These are phyloP conservation scores for Carex scoparia DNA, from an alignment of 176 grass and related monocot species.

Conservation along the genomic window DNA sequence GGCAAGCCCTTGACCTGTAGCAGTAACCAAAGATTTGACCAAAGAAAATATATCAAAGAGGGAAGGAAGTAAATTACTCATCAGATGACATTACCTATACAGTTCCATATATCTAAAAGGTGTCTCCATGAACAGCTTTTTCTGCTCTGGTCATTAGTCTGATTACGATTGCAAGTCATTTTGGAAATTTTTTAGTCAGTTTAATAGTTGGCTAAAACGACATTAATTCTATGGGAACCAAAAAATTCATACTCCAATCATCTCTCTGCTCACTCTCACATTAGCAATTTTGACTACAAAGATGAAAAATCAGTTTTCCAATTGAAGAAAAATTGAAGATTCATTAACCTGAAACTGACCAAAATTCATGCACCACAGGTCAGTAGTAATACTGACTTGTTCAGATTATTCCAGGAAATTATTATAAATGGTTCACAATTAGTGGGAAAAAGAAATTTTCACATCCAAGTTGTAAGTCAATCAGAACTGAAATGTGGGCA, in stretches of 20 bases:
- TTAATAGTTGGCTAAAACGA: neutral
- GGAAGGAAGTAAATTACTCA: neutral
- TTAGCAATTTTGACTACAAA: neutral
- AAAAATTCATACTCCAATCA: neutral
- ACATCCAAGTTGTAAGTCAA: neutral
- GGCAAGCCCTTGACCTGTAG: slow-evolving; percentile 69
- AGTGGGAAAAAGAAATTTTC: neutral
- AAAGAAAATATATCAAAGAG: neutral
- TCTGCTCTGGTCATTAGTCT: neutral
- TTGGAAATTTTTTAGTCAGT: neutral
- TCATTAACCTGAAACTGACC: neutral
- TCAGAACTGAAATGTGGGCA: neutral
- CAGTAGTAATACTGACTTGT: neutral
- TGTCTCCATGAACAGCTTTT: neutral
- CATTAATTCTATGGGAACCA: neutral
- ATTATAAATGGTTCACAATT: neutral
- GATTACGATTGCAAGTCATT: neutral
- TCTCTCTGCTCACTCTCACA: neutral
- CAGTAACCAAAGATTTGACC: slow-evolving; percentile 5
- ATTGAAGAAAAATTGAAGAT: neutral
- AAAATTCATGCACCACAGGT: neutral
- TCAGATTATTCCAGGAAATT: neutral
- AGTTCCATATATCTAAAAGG: neutral
- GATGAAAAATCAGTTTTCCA: neutral
- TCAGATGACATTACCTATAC: neutral